Conservation (phyloP, 345 rosid species). For the Populus nigra region DNA sequence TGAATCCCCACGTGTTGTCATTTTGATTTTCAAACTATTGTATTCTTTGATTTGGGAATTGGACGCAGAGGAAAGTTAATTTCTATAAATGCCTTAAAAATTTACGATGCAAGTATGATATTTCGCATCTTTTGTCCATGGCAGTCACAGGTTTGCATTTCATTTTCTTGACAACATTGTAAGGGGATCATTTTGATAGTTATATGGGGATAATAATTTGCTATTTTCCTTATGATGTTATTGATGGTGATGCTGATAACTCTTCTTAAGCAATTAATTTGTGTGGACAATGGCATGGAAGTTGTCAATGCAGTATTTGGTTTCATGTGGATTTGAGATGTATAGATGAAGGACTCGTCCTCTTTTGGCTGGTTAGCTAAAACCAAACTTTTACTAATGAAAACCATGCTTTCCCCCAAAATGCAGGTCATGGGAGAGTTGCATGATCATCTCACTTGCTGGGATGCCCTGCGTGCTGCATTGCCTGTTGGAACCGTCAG, state of each 20-base stretch:
- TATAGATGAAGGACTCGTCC: not conserved
- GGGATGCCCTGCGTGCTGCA: constrained; percentile 82
- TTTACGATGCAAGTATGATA: not conserved
- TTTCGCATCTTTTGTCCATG: not conserved
- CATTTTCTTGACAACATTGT: not conserved
- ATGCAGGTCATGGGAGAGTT: constrained; percentile 82
- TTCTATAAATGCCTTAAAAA: not conserved
- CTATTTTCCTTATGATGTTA: not conserved
- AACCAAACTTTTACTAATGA: not conserved
- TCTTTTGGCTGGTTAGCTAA: not conserved
- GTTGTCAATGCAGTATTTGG: not conserved
- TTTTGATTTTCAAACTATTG: no score
- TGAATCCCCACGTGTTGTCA: no score
- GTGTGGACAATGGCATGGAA: not conserved
- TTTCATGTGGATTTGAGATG: not conserved
- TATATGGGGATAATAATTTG: not conserved
- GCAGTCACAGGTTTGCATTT: not conserved
- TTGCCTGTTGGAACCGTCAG: constrained; percentile 91
- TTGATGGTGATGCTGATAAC: not conserved
- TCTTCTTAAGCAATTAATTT: not conserved
- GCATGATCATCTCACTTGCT: constrained; percentile 59
- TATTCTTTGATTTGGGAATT: not conserved
- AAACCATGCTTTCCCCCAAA: not conserved
- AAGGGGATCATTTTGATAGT: not conserved
- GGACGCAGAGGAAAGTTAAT: not conserved